Conservation (phyloP, 495 filamentous ascomycete genomes). For the Penicillium ucsense region DNA sequence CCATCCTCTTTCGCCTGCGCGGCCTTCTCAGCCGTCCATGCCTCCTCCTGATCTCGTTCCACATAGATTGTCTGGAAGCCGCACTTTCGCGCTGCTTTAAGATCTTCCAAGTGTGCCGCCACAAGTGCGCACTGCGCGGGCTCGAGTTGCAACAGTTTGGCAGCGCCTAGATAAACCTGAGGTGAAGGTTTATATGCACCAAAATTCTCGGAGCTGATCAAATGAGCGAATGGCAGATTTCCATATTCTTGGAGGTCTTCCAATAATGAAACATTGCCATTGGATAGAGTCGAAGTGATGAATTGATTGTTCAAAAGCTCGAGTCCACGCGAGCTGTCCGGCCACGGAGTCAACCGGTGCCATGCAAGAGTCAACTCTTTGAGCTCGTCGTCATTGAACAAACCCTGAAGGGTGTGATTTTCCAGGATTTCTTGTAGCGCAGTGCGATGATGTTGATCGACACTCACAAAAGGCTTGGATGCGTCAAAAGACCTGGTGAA, state of each 20-base stretch:
- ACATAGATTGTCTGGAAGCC: slow-evolving; percentile 69
- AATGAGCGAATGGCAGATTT: slow-evolving; percentile 47
- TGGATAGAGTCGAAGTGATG: slow-evolving; percentile 57
- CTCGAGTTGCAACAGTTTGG: slow-evolving; percentile 42
- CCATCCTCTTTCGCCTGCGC: slow-evolving; percentile 42
- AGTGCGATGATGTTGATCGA: slow-evolving; percentile 61
- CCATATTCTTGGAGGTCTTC: slow-evolving; percentile 50
- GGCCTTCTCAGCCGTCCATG: slow-evolving; percentile 41
- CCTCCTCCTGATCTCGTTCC: slow-evolving; percentile 57
- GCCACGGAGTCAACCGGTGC: slow-evolving; percentile 64
- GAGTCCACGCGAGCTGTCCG: slow-evolving; percentile 51
- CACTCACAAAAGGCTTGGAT: slow-evolving; percentile 39
- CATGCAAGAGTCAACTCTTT: slow-evolving; percentile 50
- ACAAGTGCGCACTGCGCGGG: slow-evolving; percentile 62
- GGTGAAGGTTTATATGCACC: slow-evolving; percentile 69
- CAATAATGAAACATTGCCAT: slow-evolving; percentile 60
- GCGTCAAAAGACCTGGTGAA: slow-evolving; percentile 48
- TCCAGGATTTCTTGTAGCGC: slow-evolving; percentile 48
- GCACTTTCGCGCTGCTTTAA: slow-evolving; percentile 52
- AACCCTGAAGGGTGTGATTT: slow-evolving; percentile 39
- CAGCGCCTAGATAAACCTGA: slow-evolving; percentile 59
- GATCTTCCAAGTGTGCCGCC: slow-evolving; percentile 63
- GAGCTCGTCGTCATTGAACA: slow-evolving; percentile 52
- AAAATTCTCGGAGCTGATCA: slow-evolving; percentile 61
- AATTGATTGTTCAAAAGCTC: slow-evolving; percentile 42